phyloP scores from a whole-genome alignment of 208 protist genomes.

The Leptomonas pyrrhocoris region DNA sequence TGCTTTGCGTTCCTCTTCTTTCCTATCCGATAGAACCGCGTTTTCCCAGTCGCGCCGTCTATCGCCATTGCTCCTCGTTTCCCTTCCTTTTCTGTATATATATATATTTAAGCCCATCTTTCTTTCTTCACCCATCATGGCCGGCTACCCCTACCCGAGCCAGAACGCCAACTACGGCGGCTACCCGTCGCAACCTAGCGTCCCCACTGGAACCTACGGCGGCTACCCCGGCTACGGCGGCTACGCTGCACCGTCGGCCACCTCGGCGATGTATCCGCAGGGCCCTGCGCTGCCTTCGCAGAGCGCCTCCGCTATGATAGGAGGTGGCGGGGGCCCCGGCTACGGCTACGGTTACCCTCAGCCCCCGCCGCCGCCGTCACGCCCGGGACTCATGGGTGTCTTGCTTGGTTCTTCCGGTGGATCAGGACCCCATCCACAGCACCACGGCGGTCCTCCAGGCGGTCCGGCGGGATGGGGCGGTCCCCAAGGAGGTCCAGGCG shows the following conservation, averaged over 20 bases:
- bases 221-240: too few relatives aligned
- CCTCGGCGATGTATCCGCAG: neutral
- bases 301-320: neutral
- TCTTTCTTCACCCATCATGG: neutral
- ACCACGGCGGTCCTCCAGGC: neutral
- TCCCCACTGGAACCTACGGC: conserved; percentile 4
- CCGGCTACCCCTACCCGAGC: conserved; percentile 1
- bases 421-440: neutral
- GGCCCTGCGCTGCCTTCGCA: neutral
- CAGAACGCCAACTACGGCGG: neutral
- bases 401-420: neutral
- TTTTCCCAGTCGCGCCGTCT: neutral
- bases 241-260: neutral
- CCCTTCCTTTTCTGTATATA: neutral
- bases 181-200: neutral
- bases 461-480: neutral
- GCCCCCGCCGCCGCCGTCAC: neutral
- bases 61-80: neutral
- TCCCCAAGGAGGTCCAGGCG: neutral
- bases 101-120: neutral
- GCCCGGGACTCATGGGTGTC: neutral
- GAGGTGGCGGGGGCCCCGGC: neutral
- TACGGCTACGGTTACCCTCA: neutral
- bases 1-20: neutral
- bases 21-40: too few relatives aligned